A percentile compares a stretch with the other conserved stretches of the same genome.
Conservation (phyloP, 208 protist species). For the Leptomonas pyrrhocoris region DNA sequence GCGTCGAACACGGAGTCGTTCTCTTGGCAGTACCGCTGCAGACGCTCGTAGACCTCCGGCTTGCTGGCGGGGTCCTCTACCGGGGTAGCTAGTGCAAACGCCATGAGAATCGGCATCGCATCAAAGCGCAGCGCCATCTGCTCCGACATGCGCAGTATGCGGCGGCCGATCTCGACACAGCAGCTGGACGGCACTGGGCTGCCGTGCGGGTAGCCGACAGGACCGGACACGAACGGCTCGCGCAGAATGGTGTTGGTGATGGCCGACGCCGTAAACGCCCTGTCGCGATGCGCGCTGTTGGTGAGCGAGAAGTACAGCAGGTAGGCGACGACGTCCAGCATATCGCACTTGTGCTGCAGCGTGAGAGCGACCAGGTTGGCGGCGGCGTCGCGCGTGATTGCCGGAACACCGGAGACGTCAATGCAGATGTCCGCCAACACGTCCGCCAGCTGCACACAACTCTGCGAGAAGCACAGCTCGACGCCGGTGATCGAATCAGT, state of each 20-base stretch:
- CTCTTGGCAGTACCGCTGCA: constrained; percentile 60
- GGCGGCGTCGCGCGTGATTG: background rate
- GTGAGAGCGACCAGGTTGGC: constrained; percentile 8
- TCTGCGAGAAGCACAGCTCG: constrained; percentile 46
- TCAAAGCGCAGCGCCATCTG: constrained; percentile 67
- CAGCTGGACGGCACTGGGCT: constrained; percentile 35
- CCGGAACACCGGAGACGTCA: background rate
- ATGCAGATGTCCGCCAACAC: constrained; percentile 46
- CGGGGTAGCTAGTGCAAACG: constrained; percentile 52
- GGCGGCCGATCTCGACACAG: constrained; percentile 36
- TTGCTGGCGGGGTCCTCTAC: constrained; percentile 52
- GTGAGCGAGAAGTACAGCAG: constrained; percentile 67
- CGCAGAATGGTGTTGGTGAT: constrained; percentile 69
- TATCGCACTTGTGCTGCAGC: constrained; percentile 29
- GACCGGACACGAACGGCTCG: constrained; percentile 54
- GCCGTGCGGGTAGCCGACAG: constrained; percentile 81
- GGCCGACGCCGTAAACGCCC: constrained; percentile 33
- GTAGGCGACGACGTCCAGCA: constrained; percentile 64
- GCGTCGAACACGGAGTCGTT: constrained; percentile 50
- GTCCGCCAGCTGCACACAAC: constrained; percentile 39
- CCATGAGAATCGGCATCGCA: constrained; percentile 59
- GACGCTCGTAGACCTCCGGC: constrained; percentile 42
- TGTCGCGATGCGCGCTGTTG: constrained; percentile 38
- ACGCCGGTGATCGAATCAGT: constrained; percentile 37
- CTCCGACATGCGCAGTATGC: constrained; percentile 52